Evolutionary conservation across 805 yeast species (phyloP), one percentile per base, ranked within the genome.

Genomic region (Ogataea pini): DNA sequence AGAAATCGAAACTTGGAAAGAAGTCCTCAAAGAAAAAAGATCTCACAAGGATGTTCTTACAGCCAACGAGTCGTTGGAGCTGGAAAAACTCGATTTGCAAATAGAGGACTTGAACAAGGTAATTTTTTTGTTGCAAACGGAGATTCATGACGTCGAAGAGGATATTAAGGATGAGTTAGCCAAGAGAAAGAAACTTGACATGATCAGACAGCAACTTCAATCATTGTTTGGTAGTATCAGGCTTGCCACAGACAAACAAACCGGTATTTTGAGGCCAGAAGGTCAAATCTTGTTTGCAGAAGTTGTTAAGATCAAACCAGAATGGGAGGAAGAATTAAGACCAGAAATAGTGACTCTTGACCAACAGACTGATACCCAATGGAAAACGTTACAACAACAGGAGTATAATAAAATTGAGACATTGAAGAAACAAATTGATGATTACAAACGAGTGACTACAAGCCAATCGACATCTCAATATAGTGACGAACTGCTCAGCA

Each of bases 361-460:
- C 51, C 59, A 67, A 17, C 61, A 56, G 33, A 50, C 66, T 7
- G 75, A 72, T 45, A 64, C 71, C 3, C 65, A 63, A 45, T 72
- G 74, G 75, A 64, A 71, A 53, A 68, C 70, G 1, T 57, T 63
- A 28, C 75, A 69, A 46, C 71, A 69, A 48, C 60, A 62, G 29
- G 75, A 71, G 47, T 68, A 61, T 25, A 52, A 57, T 10, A 59
- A 64, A 31, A 62, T 69, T 45, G 56, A 61, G 17, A 48, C 58
- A 14, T 53, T 64, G 28, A 54, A 62, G 19, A 58, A 56, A 14
- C 56, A 60, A 25, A 41, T 57, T n/a, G 59, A 59, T 12, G 59
- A 54, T 9, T 34, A 37, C 31, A 48, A 44, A 28, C 44, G 52
- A 8, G 42, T 36, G 12, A 32, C n/a, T 27, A 8, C 51, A 3